A percentile compares a stretch with the other conserved stretches of the same genome.
These are phyloP conservation scores for Mucor irregularis DNA, from an alignment of 371 early-diverging fungal genomes.

Conservation along the genomic window DNA sequence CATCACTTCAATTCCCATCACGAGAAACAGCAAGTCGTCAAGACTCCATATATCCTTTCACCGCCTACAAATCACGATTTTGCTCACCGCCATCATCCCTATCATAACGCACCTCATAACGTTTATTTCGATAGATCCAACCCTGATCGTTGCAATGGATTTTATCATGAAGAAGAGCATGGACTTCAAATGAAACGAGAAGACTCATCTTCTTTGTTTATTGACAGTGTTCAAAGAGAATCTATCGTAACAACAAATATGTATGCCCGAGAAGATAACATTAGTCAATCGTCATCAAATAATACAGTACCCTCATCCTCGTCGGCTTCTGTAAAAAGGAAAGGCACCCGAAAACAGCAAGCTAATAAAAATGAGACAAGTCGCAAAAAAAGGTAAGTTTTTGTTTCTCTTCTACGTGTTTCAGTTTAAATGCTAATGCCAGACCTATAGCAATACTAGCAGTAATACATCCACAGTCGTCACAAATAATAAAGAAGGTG, in stretches of 20 bases:
- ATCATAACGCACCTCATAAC: not conserved
- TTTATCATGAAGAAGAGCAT: not conserved
- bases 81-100: not conserved
- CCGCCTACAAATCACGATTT: not conserved
- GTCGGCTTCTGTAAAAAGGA: not conserved
- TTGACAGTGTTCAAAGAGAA: not conserved
- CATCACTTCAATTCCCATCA: too few species aligned
- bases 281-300: not conserved
- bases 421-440: not conserved
- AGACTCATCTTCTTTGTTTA: not conserved
- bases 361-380: not conserved
- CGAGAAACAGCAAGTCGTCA: not conserved
- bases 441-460: not conserved
- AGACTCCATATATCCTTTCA: not conserved
- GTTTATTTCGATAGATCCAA: not conserved
- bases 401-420: too few species aligned
- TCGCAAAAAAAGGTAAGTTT: not conserved
- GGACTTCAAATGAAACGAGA: not conserved
- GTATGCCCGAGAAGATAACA: not conserved
- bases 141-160: not conserved
- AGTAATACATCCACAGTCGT: too few species aligned
- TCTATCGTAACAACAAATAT: slow-evolving; percentile 3
- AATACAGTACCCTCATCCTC: not conserved
- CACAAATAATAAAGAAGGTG: not conserved
- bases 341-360: not conserved